Base-by-base conservation (phyloP, 1,284 basidiomycete species). In the Pterulicium gracile region DNA sequence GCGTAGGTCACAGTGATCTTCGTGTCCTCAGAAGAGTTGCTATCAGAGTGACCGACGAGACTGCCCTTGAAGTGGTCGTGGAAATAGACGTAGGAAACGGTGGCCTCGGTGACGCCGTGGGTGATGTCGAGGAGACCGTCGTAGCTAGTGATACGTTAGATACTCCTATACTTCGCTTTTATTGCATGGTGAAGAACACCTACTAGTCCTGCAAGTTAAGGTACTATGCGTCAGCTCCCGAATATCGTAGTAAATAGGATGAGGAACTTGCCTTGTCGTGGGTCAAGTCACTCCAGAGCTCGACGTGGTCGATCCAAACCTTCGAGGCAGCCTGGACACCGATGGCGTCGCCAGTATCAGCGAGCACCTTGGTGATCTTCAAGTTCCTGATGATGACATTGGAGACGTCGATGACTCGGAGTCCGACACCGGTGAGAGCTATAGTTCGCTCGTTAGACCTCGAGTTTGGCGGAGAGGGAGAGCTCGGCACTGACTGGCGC, bases 371-470 rank as follows among this genome's bases (percentile, higher is more conserved):
- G 35, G 67, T 67, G 47, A 73, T 66, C 55, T 69, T 71, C 53
- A 73, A 54, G 53, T 73, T 73, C 22, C 71, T 65, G 50, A 72
- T 64, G 54, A 73, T 73, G 44, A 73, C 70, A 48, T 73, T 72
- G 34, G 49, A 54, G 42, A 61, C 62, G 24, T 65, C 54, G 43
- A 68, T 50, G 43, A 72, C 64, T 47, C 70, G 66, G 36, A 70
- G 60, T 1, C 68, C 69, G 49, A 64, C 59, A 35, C 68, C 68
- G 40, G 55, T 54, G 42, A 69, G 65, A 4, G 64, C 66, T 55
- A 23, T 23, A 24, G 20, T 15, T 12, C 46, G 27, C 10, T n/a
- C n/a, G n/a, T n/a, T n/a, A n/a, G n/a, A n/a, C n/a, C n/a, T n/a
- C n/a, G 27, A n/a, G 27, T 7, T 32, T 7, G 27, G 27, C n/a